Conservation (phyloP, 2,329 filamentous ascomycete genomes). For the Alternaria solani region DNA sequence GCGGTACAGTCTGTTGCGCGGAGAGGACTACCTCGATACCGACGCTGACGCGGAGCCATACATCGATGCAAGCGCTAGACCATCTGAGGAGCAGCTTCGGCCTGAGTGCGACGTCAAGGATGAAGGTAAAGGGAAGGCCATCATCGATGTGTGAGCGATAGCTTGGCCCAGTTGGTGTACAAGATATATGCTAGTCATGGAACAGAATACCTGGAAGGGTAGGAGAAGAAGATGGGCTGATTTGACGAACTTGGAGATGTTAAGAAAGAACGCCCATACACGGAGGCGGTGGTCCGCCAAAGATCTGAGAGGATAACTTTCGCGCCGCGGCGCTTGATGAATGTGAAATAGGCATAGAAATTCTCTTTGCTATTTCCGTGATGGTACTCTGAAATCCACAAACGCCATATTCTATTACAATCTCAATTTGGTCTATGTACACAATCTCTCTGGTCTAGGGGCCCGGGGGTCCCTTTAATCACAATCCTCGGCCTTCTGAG, state of each 20-base stretch:
- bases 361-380: background rate
- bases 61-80: slow-evolving; percentile 3
- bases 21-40: slow-evolving; percentile 26
- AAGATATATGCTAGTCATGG: background rate
- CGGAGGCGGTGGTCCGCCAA: background rate
- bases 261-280: background rate
- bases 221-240: background rate
- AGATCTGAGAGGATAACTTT: background rate
- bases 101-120: slow-evolving; percentile 15
- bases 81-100: slow-evolving; percentile 14
- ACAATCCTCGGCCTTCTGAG: background rate
- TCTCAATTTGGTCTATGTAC: background rate
- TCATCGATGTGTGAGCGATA: slow-evolving; percentile 15
- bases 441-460: background rate
- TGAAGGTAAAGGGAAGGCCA: slow-evolving; percentile 18
- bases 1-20: slow-evolving; percentile 27
- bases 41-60: slow-evolving; percentile 26
- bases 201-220: background rate
- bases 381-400: background rate
- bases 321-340: background rate
- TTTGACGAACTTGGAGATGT: background rate
- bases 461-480: background rate
- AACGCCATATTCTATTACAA: background rate
- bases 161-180: background rate
- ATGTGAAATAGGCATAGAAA: background rate